Conservation (phyloP, 2,329 filamentous ascomycete species). For the Chaetomiaceae sp. region DNA sequence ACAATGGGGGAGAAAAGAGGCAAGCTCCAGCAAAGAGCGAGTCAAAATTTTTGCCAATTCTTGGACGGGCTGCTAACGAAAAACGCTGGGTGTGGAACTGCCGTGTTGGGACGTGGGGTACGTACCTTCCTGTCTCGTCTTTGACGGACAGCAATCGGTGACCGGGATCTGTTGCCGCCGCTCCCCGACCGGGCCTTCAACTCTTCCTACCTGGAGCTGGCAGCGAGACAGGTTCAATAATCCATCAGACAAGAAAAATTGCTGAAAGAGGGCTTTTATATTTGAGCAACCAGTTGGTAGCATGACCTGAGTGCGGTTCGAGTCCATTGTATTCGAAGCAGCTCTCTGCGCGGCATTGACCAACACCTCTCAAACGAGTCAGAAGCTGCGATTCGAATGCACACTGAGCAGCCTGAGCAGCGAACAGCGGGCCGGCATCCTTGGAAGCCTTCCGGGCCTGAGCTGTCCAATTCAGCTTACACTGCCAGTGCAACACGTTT, state of each 20-base stretch:
- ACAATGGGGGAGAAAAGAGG: background rate
- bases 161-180: slow-evolving; percentile 1
- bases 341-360: too few relatives aligned
- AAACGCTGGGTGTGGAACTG: slow-evolving; percentile 14
- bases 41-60: slow-evolving; percentile 13
- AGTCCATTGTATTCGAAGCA: too few relatives aligned
- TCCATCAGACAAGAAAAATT: background rate
- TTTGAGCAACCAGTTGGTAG: too few relatives aligned
- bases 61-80: slow-evolving; percentile 9
- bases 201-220: slow-evolving; percentile 1
- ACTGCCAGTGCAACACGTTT: too few relatives aligned
- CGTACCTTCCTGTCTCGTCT: background rate
- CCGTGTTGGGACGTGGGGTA: slow-evolving; percentile 3
- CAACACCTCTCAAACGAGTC: too few relatives aligned
- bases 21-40: slow-evolving; percentile 10
- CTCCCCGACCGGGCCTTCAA: background rate
- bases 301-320: too few relatives aligned
- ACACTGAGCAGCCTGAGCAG: too few relatives aligned
- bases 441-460: too few relatives aligned
- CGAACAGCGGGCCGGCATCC: too few relatives aligned
- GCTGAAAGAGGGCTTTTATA: too few relatives aligned
- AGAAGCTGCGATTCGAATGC: too few relatives aligned
- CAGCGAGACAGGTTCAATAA: background rate
- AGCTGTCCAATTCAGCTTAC: too few relatives aligned
- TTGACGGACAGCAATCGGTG: background rate